Percentiles rank a stretch among this genome's conserved stretches.
phyloP scores from a whole-genome alignment of 805 yeast genomes.

The Myxozyma lipomycoides region DNA sequence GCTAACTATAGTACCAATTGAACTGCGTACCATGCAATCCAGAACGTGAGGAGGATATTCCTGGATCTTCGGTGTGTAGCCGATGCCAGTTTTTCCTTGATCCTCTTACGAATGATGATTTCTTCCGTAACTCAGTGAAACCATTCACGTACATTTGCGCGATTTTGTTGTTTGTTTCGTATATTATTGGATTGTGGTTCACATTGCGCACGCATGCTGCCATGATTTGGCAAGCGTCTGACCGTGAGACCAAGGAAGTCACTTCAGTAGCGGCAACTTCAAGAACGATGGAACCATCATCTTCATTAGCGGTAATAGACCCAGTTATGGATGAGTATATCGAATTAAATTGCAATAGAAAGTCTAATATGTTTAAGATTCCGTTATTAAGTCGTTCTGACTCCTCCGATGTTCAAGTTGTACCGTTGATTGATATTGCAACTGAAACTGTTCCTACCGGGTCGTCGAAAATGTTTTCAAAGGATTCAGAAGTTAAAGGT shows the following conservation, averaged over 20 bases:
- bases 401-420: constrained; percentile 8
- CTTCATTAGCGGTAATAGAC: constrained; percentile 23
- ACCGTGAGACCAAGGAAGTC: constrained; percentile 8
- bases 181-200: constrained; percentile 83
- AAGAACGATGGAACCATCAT: constrained; percentile 2
- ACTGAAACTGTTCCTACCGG: background rate
- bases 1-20: constrained; percentile 50
- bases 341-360: background rate
- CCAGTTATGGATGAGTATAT: constrained; percentile 7
- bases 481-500: background rate
- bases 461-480: background rate
- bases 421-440: constrained; percentile 18
- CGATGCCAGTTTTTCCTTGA: constrained; percentile 77
- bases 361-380: constrained; percentile 11
- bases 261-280: constrained; percentile 8
- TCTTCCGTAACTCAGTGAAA: constrained; percentile 63
- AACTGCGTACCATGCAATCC: constrained; percentile 57
- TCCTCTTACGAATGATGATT: constrained; percentile 59
- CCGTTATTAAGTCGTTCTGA: constrained; percentile 11
- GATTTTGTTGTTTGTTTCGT: constrained; percentile 71
- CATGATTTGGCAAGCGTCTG: constrained; percentile 62
- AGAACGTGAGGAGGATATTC: constrained; percentile 9
- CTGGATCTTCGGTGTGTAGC: constrained; percentile 45
- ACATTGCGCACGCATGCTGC: constrained; percentile 96
- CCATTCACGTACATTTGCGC: constrained; percentile 86